Percentiles rank a stretch among this genome's conserved stretches.
Conservation (phyloP, 139 green algal species). For the Coccomyxa sp. region DNA sequence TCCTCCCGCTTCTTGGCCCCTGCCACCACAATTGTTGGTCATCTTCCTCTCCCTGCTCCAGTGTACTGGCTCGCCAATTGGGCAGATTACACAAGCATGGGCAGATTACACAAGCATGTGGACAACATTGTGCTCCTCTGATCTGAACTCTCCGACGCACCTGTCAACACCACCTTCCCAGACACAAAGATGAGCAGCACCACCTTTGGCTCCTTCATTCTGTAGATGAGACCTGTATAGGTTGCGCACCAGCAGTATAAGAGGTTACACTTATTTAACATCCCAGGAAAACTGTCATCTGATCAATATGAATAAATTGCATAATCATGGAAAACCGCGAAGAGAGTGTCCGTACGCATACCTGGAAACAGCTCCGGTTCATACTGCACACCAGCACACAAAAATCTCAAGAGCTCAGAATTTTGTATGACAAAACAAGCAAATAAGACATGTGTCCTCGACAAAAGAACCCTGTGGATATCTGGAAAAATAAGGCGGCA, state of each 20-base stretch:
- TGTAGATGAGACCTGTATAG: conserved; percentile 89
- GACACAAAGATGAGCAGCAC: conserved; percentile 99
- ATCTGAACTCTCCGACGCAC: conserved; percentile 11
- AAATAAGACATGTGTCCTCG: not conserved
- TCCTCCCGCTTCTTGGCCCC: conserved; percentile 89
- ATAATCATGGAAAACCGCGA: no score
- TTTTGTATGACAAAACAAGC: not conserved
- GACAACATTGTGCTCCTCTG: not conserved
- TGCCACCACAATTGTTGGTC: conserved; percentile 6
- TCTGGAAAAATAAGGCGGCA: not conserved
- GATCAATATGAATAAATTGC: no score
- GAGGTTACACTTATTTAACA: no score
- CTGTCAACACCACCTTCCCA: conserved; percentile 91
- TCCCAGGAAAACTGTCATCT: no score
- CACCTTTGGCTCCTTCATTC: conserved; percentile 97
- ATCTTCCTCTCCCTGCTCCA: not conserved
- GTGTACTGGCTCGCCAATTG: no score
- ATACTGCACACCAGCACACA: conserved; percentile 61
- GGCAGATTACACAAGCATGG: not conserved
- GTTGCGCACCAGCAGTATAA: no score
- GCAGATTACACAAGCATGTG: not conserved
- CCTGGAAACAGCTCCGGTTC: conserved; percentile 97
- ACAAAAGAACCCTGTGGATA: not conserved
- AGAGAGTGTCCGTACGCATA: not conserved
- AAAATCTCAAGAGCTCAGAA: not conserved